A percentile compares a stretch with the other conserved stretches of the same genome.
Conservation (phyloP, 2,329 filamentous ascomycete genomes). For the Zymoseptoria crescenta region DNA sequence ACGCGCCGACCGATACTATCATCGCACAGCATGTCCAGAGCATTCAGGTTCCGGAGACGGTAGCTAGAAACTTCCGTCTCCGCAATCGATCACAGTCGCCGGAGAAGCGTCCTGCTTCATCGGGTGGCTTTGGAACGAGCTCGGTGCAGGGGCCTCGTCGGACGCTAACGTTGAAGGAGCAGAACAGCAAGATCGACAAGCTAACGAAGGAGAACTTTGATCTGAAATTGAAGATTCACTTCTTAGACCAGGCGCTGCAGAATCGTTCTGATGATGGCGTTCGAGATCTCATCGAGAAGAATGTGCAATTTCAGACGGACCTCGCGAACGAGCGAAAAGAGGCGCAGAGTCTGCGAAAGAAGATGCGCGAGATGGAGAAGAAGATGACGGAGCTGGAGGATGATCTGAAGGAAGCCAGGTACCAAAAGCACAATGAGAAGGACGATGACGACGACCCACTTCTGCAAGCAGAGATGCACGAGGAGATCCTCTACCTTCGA, state of each 20-base stretch:
- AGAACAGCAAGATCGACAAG: slow-evolving; percentile 93
- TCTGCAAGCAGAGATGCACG: slow-evolving; percentile 60
- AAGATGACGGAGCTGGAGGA: slow-evolving; percentile 56
- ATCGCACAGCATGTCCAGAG: slow-evolving; percentile 82
- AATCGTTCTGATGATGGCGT: slow-evolving; percentile 92
- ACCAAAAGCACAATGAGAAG: slow-evolving; percentile 34
- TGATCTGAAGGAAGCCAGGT: slow-evolving; percentile 40
- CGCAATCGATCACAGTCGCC: slow-evolving; percentile 57
- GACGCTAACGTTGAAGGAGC: slow-evolving; percentile 80
- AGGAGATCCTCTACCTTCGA: slow-evolving; percentile 75
- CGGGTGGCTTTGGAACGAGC: slow-evolving; percentile 22
- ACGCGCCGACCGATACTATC: slow-evolving; percentile 65
- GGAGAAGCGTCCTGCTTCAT: slow-evolving; percentile 44
- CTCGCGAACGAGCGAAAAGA: slow-evolving; percentile 85
- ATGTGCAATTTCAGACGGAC: slow-evolving; percentile 88
- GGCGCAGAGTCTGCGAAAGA: slow-evolving; percentile 71
- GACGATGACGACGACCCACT: slow-evolving; percentile 27
- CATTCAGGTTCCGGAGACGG: slow-evolving; percentile 81
- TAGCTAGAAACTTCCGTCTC: slow-evolving; percentile 77
- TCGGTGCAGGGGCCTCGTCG: slow-evolving; percentile 29
- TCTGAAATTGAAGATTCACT: slow-evolving; percentile 94
- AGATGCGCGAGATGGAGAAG: slow-evolving; percentile 80
- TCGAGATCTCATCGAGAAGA: slow-evolving; percentile 96
- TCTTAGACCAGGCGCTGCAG: slow-evolving; percentile 85
- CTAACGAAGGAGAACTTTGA: slow-evolving; percentile 98